Evolutionary conservation across 306 rosid genomes (phyloP), one percentile per base, ranked within the genome.

Genomic region (Prunus kanzakura): DNA sequence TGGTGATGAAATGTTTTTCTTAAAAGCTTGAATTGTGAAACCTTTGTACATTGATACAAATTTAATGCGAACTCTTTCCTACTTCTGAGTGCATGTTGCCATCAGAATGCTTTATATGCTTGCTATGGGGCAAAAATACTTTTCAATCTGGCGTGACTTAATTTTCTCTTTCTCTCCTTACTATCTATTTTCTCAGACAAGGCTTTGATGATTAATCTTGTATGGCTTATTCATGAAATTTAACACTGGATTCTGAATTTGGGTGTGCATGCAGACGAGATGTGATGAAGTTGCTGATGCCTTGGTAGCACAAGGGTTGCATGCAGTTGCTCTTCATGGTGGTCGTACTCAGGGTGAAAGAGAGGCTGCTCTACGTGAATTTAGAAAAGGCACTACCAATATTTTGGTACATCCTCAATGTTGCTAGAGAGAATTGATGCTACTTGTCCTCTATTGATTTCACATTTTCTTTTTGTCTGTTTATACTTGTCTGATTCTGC

Each of bases 251-350:
- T 68, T 83, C 43, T 47, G 51, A 69, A 58, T 68, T 83, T 75
- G 43, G 55, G 71, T 75, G 45, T 84, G 71, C 84, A 35, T 82
- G 84, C 54, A 92, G 97, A 90, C 93, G 72, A 86, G 91, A 76
- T 92, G 97, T 35, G 96, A 92, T 29, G 96, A 92, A 69, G 87
- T 92, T 68, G 88, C 90, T 71, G 96, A 92, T 81, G 96, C 96
- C 27, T 83, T 92, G 87, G 84, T 90, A 65, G 97, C 93, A 58
- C 87, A 92, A 88, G 97, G 93, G 43, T 84, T 92, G 80, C 89
- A 89, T 78, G 96, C 97, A 27, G 97, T 86, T 81, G 90, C 96
- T 62, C 92, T 92, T 80, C 97, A 92, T 79, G 96, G 97, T 77
- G 97, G 97, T 61, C 97, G 96, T 56, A 85, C 91, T 81, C 97